These are phyloP conservation scores for Suillus decipiens DNA, from an alignment of 768 basidiomycete species.

Conservation along the genomic window DNA sequence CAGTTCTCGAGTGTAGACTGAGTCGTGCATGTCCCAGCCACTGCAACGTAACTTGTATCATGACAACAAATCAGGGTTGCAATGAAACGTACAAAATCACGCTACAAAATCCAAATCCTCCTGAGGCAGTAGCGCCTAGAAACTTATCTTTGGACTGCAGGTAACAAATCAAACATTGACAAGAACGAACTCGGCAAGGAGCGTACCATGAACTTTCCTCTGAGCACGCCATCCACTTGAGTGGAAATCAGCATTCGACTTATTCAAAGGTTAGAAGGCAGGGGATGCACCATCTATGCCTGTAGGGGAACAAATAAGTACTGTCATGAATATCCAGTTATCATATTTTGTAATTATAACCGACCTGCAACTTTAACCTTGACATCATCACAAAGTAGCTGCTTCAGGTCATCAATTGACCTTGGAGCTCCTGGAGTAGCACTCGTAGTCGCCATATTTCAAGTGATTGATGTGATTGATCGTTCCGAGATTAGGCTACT, in stretches of 20 bases:
- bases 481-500: neutral
- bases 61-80: neutral
- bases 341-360: constrained; percentile 23
- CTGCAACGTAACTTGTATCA: constrained; percentile 35
- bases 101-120: constrained; percentile 92
- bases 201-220: constrained; percentile 91
- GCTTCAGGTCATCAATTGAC: constrained; percentile 57
- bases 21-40: constrained; percentile 93
- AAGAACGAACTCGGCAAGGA: neutral
- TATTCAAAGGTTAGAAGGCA: constrained; percentile 9
- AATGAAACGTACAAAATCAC: constrained; percentile 76
- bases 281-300: constrained; percentile 66
- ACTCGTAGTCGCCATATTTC: constrained; percentile 4
- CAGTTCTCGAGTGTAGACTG: constrained; percentile 81
- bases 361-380: constrained; percentile 94
- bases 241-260: constrained; percentile 12
- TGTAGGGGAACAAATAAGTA: constrained; percentile 21
- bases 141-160: constrained; percentile 89
- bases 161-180: constrained; percentile 13
- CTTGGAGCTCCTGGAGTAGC: constrained; percentile 46
- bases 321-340: constrained; percentile 5
- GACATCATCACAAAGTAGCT: constrained; percentile 57
- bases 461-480: neutral
- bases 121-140: constrained; percentile 71
- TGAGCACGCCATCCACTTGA: constrained; percentile 87